Percentiles rank a stretch among this genome's conserved stretches.
phyloP scores from a whole-genome alignment of 2,329 filamentous ascomycete species.

The Ophiostoma sp. region DNA sequence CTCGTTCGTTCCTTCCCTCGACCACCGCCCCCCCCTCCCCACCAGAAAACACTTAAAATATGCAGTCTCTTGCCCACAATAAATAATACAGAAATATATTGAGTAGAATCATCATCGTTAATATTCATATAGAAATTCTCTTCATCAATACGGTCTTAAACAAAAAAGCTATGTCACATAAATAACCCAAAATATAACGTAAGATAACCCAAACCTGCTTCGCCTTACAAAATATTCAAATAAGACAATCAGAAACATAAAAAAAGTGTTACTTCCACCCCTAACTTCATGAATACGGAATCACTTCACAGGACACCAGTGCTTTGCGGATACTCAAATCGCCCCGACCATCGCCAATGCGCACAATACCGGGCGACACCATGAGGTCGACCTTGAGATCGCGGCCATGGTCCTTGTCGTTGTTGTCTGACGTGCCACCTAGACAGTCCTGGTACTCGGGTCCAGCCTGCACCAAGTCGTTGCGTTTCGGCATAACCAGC shows the following conservation, averaged over 20 bases:
- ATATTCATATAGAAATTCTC: not conserved
- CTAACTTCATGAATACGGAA: not conserved
- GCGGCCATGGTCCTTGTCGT: conserved; percentile 13
- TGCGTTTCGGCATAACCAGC: conserved; percentile 10
- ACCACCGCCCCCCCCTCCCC: too few species aligned
- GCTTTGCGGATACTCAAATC: conserved; percentile 19
- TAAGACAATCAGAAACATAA: not conserved
- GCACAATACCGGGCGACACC: conserved; percentile 27
- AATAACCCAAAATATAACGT: not conserved
- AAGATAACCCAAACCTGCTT: not conserved
- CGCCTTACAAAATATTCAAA: not conserved
- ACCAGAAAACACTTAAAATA: too few species aligned
- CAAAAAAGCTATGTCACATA: not conserved
- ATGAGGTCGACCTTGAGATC: conserved; percentile 25
- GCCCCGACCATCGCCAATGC: conserved; percentile 27
- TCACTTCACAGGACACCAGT: conserved; percentile 27
- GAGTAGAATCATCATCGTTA: not conserved
- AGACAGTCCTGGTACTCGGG: conserved; percentile 27
- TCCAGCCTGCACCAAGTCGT: conserved; percentile 20
- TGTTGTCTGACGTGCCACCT: not conserved
- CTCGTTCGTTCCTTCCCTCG: too few species aligned
- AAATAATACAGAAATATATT: too few species aligned
- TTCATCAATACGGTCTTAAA: not conserved
- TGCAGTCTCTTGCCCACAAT: too few species aligned
- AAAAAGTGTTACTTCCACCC: not conserved